These are phyloP conservation scores for Phycomyces blakesleeanus DNA, from an alignment of 192 early-diverging fungal genomes.

Conservation along the genomic window DNA sequence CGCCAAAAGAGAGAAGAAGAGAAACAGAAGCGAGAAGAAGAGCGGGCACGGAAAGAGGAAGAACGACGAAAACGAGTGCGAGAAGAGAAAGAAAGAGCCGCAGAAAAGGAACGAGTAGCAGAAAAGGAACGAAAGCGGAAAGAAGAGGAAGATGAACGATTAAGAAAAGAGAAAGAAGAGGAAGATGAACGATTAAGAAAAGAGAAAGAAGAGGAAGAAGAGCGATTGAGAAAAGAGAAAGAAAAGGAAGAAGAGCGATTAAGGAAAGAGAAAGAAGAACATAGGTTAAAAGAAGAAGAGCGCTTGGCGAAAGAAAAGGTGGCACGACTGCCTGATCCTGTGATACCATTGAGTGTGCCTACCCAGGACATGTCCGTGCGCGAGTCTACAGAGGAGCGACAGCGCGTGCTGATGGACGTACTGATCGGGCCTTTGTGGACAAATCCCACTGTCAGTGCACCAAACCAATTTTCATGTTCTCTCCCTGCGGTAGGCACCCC, in stretches of 20 bases:
- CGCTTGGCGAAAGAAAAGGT: constrained; percentile 11
- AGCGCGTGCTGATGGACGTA: constrained; percentile 14
- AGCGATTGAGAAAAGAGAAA: constrained; percentile 8
- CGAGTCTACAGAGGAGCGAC: not conserved
- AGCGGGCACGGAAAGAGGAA: constrained; percentile 59
- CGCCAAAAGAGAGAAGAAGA: constrained; percentile 46
- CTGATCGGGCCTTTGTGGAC: constrained; percentile 6
- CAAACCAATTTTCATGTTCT: not conserved
- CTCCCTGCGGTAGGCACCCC: too few relatives aligned
- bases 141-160: too few relatives aligned
- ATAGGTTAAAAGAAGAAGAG: constrained; percentile 7
- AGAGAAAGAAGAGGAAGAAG: constrained; percentile 4
- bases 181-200: not conserved
- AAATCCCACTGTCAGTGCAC: not conserved
- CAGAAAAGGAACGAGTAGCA: not conserved
- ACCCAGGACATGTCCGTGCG: too few relatives aligned
- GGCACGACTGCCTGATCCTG: not conserved
- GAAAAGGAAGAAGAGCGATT: constrained; percentile 1
- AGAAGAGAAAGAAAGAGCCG: constrained; percentile 30
- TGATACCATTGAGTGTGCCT: too few relatives aligned
- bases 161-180: not conserved
- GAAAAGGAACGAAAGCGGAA: not conserved
- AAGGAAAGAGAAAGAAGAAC: constrained; percentile 17
- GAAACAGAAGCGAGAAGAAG: constrained; percentile 39
- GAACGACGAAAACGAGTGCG: constrained; percentile 44